Evolutionary conservation across 1,139 yeast species (phyloP).

Genomic region (Hanseniaspora gamundiae): DNA sequence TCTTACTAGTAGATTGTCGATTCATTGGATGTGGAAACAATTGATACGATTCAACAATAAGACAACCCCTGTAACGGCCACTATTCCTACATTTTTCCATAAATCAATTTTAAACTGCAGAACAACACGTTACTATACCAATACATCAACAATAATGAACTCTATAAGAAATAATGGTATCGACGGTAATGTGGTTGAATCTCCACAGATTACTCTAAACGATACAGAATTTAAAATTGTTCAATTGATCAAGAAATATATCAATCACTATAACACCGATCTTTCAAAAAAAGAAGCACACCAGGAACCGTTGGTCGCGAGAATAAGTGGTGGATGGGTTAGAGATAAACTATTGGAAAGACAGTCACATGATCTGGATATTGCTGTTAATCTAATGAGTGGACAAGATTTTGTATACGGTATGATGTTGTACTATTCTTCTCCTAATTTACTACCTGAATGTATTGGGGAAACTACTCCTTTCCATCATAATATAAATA

Average conservation of each 20-base stretch:
- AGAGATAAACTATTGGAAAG: conserved; percentile 80
- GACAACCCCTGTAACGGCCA: too few relatives aligned
- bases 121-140: too few relatives aligned
- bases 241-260: neutral
- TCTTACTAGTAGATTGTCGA: too few relatives aligned
- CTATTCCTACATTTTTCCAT: too few relatives aligned
- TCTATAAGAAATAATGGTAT: too few relatives aligned
- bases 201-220: neutral
- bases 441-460: neutral
- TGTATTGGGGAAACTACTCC: conserved; percentile 1
- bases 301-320: conserved; percentile 37
- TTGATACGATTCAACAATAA: too few relatives aligned
- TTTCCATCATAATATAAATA: conserved; percentile 36
- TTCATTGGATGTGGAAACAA: too few relatives aligned
- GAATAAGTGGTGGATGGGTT: conserved; percentile 99
- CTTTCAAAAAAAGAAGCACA: too few relatives aligned
- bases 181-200: neutral
- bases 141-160: too few relatives aligned
- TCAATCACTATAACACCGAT: neutral
- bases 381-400: conserved; percentile 68
- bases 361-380: conserved; percentile 77
- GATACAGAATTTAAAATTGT: neutral
- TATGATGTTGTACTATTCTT: conserved; percentile 25
- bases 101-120: too few relatives aligned
- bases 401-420: conserved; percentile 71